Evolutionary conservation across 139 green algal genomes (phyloP), one percentile per base, ranked within the genome.

Genomic region (Choricystis sp.): DNA sequence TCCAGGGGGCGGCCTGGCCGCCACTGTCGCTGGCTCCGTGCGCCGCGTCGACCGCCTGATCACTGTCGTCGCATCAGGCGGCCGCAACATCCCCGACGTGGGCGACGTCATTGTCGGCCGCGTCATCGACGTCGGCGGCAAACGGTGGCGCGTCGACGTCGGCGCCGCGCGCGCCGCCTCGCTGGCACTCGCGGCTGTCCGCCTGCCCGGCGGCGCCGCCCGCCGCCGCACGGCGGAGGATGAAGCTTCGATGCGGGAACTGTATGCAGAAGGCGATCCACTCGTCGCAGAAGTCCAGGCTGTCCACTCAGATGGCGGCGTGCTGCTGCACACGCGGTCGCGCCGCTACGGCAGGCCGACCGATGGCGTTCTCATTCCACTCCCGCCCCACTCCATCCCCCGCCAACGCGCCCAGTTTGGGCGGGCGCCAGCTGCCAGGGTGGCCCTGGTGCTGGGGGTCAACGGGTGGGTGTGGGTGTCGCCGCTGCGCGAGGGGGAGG

Each of bases 251-350:
- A 96, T 96, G 89, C 77, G 89, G 20, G 26, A 26, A 1, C 69
- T 94, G 24, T 93, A 90, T 61, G 27, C 69, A 25, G 89, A 96
- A 69, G 81, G 77, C 1, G 88, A 95, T 48, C 67, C 95, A 4
- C 81, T 96, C 63, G 87, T 75, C 78, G 84, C 88, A 22, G 88
- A 96, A 66, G 84, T 96, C 9, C 88, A 95, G 67, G 67, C 75
- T 20, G 73, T 92, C 19, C 69, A 86, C 56, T 64, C 63, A 3
- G 88, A 94, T 63, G 86, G 86, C 24, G 67, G 75, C 21, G 71
- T 89, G 2, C 56, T 67, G n/a, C 81, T 96, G 22, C 88, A 96
- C 72, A 94, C 88, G 2, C 77, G 88, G 49, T 89, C 79, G 72
- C 56, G 31, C 27, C 91, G 91, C 69, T 96, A 94, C 64, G 87